Evolutionary conservation across 768 basidiomycete genomes (phyloP).

Genomic region (Tulasnella sp.): DNA sequence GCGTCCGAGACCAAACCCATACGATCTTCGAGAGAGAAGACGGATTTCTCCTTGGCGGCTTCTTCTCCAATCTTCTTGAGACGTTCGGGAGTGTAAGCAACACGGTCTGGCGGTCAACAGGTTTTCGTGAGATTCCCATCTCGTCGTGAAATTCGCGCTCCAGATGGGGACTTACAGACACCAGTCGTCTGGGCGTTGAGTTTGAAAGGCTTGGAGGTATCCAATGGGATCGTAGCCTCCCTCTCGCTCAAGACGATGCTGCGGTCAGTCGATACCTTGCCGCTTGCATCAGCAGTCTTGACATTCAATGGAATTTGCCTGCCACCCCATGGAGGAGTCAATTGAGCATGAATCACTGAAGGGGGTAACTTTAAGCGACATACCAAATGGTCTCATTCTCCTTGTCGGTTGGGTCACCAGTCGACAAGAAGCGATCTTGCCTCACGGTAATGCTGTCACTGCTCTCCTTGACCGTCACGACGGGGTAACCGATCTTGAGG

Average conservation of each 20-base stretch:
- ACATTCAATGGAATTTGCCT: constrained; percentile 82
- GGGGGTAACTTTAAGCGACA: neutral
- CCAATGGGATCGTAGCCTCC: constrained; percentile 65
- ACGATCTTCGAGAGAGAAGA: constrained; percentile 78
- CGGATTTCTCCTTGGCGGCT: constrained; percentile 59
- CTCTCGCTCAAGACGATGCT: constrained; percentile 62
- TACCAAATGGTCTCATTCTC: constrained; percentile 89
- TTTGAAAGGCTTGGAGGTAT: constrained; percentile 77
- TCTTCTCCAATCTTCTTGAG: constrained; percentile 73
- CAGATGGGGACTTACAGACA: constrained; percentile 63
- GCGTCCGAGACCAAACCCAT: constrained; percentile 86
- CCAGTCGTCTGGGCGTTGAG: constrained; percentile 85
- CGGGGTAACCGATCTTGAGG: constrained; percentile 72
- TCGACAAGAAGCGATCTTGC: constrained; percentile 90
- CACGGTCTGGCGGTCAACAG: constrained; percentile 55
- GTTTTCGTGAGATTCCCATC: constrained; percentile 18
- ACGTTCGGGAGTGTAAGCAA: constrained; percentile 77
- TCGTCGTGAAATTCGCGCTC: constrained; percentile 14
- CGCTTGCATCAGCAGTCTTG: constrained; percentile 55
- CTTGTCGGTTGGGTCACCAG: constrained; percentile 68
- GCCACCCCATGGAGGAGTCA: neutral
- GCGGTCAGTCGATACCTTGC: constrained; percentile 57
- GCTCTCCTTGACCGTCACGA: constrained; percentile 78
- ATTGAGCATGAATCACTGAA: neutral
- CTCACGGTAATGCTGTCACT: constrained; percentile 66